phyloP scores from a whole-genome alignment of 768 basidiomycete genomes.

The Xerocomus spinulosus region DNA sequence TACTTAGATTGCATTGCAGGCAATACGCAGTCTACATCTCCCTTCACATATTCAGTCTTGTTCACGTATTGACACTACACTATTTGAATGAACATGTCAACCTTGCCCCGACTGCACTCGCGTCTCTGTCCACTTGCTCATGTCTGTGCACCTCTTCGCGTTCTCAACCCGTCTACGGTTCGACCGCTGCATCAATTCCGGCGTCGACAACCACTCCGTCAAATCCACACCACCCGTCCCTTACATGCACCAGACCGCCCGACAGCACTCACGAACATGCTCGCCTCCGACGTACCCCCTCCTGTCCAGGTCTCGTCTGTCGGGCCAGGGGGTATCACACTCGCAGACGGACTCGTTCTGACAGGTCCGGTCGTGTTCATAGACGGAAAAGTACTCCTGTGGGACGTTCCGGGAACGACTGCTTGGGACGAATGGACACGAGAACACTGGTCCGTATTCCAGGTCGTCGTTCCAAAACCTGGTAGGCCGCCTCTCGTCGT shows the following conservation, averaged over 20 bases:
- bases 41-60: too few species aligned
- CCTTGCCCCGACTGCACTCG: background rate
- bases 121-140: background rate
- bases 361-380: slow-evolving; percentile 79
- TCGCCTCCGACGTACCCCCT: slow-evolving; percentile 63
- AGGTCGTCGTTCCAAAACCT: slow-evolving; percentile 78
- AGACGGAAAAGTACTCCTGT: slow-evolving; percentile 82
- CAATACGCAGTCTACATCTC: background rate
- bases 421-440: slow-evolving; percentile 67
- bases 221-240: slow-evolving; percentile 15
- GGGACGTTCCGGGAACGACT: slow-evolving; percentile 65
- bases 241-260: slow-evolving; percentile 17
- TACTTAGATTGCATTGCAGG: background rate
- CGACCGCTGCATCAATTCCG: background rate
- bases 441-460: slow-evolving; percentile 77
- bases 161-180: background rate
- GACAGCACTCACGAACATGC: slow-evolving; percentile 58
- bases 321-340: slow-evolving; percentile 56
- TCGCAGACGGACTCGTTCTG: slow-evolving; percentile 75
- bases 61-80: too few species aligned
- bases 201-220: background rate
- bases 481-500: slow-evolving; percentile 45
- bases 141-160: background rate
- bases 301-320: slow-evolving; percentile 70
- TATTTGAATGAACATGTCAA: background rate